These are phyloP conservation scores for Tricholoma saponaceum DNA, from an alignment of 768 basidiomycete genomes.

Conservation along the genomic window DNA sequence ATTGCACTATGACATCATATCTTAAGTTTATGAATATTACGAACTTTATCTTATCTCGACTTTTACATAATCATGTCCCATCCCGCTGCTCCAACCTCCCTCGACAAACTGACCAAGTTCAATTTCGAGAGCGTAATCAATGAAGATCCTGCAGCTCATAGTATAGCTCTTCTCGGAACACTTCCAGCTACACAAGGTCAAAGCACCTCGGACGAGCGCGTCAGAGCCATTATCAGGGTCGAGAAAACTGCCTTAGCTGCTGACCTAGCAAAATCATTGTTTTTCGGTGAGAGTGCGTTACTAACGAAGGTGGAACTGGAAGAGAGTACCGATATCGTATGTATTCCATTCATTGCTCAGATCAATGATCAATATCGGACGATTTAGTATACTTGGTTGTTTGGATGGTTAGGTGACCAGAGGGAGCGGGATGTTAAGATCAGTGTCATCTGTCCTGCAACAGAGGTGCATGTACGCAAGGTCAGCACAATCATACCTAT, in stretches of 20 bases:
- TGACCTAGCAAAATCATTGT: constrained; percentile 30
- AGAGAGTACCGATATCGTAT: constrained; percentile 66
- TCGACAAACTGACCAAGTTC: constrained; percentile 43
- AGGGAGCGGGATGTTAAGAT: constrained; percentile 70
- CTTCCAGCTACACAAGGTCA: constrained; percentile 31
- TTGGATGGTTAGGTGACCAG: constrained; percentile 57
- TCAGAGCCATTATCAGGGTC: constrained; percentile 66
- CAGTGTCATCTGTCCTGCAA: constrained; percentile 83
- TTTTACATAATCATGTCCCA: constrained; percentile 25
- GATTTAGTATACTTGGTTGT: constrained; percentile 73
- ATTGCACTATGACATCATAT: neutral
- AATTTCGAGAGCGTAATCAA: constrained; percentile 51
- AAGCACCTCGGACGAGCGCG: constrained; percentile 17
- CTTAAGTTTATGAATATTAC: too few relatives aligned
- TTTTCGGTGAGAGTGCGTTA: constrained; percentile 30
- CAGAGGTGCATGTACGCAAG: constrained; percentile 85
- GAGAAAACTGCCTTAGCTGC: constrained; percentile 71
- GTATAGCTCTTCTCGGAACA: constrained; percentile 65
- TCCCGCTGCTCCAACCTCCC: constrained; percentile 26
- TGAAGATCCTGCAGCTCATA: constrained; percentile 61
- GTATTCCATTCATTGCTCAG: constrained; percentile 14
- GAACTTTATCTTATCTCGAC: neutral
- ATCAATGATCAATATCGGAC: neutral
- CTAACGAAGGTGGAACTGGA: constrained; percentile 44
- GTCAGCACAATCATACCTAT: constrained; percentile 27